A percentile compares a stretch with the other conserved stretches of the same genome.
Conservation (phyloP, 352 stramenopile genomes). For the Phytophthora pisi region DNA sequence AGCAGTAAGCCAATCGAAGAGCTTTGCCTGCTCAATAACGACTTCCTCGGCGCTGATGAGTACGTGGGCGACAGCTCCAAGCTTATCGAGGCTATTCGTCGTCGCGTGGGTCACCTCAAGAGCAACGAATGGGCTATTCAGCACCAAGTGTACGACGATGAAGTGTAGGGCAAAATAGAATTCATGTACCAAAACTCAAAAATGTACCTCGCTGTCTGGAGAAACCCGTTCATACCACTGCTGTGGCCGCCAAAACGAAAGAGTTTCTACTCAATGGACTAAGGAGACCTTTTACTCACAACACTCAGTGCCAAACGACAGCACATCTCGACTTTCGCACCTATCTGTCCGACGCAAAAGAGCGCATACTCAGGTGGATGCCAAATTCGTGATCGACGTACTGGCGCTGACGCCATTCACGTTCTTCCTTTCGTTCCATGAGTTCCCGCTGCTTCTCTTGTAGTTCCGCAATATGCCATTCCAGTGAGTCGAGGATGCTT, state of each 20-base stretch:
- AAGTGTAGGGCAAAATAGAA: slow-evolving; percentile 54
- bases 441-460: slow-evolving; percentile 48
- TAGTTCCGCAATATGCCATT: slow-evolving; percentile 49
- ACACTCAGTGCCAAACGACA: slow-evolving; percentile 3
- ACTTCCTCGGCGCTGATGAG: slow-evolving; percentile 44
- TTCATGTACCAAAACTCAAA: slow-evolving; percentile 11
- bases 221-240: slow-evolving; percentile 13
- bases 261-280: background rate
- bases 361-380: slow-evolving; percentile 12
- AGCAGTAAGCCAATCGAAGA: slow-evolving; percentile 41
- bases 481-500: slow-evolving; percentile 40
- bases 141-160: slow-evolving; percentile 85
- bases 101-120: slow-evolving; percentile 47
- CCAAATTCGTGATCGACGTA: slow-evolving; percentile 19
- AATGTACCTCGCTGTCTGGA: slow-evolving; percentile 9
- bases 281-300: background rate
- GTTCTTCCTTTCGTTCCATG: slow-evolving; percentile 63
- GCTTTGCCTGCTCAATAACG: slow-evolving; percentile 75
- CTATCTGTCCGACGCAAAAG: slow-evolving; percentile 16
- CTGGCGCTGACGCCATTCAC: slow-evolving; percentile 35
- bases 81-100: slow-evolving; percentile 37
- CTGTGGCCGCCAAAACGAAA: slow-evolving; percentile 12
- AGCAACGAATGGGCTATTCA: slow-evolving; percentile 71
- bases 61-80: slow-evolving; percentile 26
- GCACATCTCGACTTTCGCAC: background rate